phyloP scores from a whole-genome alignment of 2,329 filamentous ascomycete genomes.

The Penicillium janthinellum region DNA sequence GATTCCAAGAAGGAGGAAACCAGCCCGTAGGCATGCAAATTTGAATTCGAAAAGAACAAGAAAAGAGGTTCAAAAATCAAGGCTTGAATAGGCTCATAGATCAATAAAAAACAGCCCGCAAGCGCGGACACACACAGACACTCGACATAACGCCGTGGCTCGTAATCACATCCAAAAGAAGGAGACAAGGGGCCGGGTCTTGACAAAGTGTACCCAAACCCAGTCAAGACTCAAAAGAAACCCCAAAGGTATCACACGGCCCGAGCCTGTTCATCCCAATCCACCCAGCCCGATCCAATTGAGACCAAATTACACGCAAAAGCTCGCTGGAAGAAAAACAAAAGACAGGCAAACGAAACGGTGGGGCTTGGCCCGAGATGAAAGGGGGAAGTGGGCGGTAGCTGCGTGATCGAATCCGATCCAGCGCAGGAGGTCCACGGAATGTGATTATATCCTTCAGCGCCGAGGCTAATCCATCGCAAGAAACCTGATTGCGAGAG shows the following conservation, averaged over 20 bases:
- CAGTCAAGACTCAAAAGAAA: background rate
- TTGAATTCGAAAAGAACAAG: too few relatives aligned
- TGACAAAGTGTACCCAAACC: background rate
- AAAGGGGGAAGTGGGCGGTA: too few relatives aligned
- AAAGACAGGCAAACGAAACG: background rate
- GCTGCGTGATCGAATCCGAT: background rate
- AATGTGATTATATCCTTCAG: background rate
- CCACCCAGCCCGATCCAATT: background rate
- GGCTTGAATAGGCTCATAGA: too few relatives aligned
- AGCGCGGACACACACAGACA: background rate
- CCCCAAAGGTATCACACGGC: background rate
- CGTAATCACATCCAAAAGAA: constrained; percentile 15
- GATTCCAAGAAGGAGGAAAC: too few relatives aligned
- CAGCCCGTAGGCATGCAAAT: too few relatives aligned
- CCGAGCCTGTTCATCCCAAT: background rate
- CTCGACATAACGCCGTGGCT: constrained; percentile 19
- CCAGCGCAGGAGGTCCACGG: background rate
- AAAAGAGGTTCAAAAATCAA: too few relatives aligned
- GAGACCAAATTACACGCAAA: too few relatives aligned
- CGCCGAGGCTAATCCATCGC: background rate
- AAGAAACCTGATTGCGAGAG: background rate
- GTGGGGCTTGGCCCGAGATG: background rate
- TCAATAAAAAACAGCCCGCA: background rate
- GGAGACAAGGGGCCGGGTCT: background rate
- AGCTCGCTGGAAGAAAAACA: background rate